A percentile compares a stretch with the other conserved stretches of the same genome.
phyloP scores from a whole-genome alignment of 345 rosid genomes.

The Punica granatum region DNA sequence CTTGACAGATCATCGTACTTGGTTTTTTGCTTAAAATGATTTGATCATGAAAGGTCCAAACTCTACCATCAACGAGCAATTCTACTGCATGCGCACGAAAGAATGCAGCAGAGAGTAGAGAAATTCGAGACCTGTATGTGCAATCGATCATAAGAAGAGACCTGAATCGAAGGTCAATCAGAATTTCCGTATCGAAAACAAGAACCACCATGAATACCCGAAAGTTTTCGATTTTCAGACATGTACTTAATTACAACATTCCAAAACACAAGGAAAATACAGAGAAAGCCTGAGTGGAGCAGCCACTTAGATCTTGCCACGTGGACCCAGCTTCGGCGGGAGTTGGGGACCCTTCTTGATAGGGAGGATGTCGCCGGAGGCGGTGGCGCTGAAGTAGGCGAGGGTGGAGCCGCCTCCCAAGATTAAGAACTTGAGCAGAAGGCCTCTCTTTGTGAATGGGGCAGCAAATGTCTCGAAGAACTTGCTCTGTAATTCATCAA shows the following conservation, averaged over 20 bases:
- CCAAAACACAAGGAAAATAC: conserved; percentile 16
- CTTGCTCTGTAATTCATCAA: conserved; percentile 62
- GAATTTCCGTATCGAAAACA: not conserved
- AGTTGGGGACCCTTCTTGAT: conserved; percentile 95
- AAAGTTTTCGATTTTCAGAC: not conserved
- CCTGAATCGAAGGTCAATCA: not conserved
- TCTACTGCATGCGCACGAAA: no score
- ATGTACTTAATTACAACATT: conserved; percentile 8
- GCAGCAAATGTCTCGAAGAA: conserved; percentile 91
- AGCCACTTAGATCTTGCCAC: conserved; percentile 64
- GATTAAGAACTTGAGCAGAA: conserved; percentile 85
- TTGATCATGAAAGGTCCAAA: not conserved
- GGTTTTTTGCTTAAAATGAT: not conserved
- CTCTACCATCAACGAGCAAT: no score
- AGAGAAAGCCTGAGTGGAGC: conserved; percentile 2
- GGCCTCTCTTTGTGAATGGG: conserved; percentile 93
- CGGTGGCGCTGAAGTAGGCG: conserved; percentile 60
- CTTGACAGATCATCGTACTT: not conserved
- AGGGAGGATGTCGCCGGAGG: conserved; percentile 67
- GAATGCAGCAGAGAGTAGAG: no score
- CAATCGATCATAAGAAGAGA: no score
- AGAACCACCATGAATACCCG: not conserved
- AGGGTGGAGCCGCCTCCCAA: conserved; percentile 77
- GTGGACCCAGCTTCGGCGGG: conserved; percentile 83
- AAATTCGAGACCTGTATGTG: no score